Evolutionary conservation across 352 stramenopile genomes (phyloP), one percentile per base, ranked within the genome.

Genomic region (Phytophthora sp.): DNA sequence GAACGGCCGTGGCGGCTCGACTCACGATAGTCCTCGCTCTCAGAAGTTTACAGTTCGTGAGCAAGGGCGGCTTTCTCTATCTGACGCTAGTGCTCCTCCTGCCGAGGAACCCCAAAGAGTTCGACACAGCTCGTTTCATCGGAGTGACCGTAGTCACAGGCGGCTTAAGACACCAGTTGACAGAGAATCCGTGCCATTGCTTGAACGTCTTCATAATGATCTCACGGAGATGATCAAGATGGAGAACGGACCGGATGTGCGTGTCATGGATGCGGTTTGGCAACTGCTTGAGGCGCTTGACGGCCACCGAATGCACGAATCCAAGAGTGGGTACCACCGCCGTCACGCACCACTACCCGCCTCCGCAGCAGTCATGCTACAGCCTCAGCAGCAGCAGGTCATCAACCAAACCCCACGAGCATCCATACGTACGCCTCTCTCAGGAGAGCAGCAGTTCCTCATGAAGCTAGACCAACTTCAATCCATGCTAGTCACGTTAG

Each of bases 381-480:
- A 39, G 45, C 8, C 36, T 1, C 41, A 57, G 18, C 44, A 55
- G 13, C 53, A 66, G n/a, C 54, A 63, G 15, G 12, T 58, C 21
- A 4, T 27, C 8, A 20, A 13, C 3, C 53, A 49, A 58, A 60
- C 45, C 8, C 26, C 63, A 35, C 63, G 68, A 26, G n/a, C 56
- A 31, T 44, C 62, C 7, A 52, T 76, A 5, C 57, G 30, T 18
- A 76, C 66, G 24, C 54, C 61, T 45, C 56, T 91, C 16, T 82
- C 79, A 44, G 24, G 51, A 1, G 82, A 91, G 46, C 82, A 89
- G 64, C 77, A 89, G 44, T 89, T 84, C 38, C 21, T 83, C 18
- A 76, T 89, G 53, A 87, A 86, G 55, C 39, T 91, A 9, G 80
- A 91, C 62, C 82, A 91, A 49, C 59, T 91, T 0, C 77, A 90